Conservation (phyloP, 257 asterid species). For the Handroanthus guayacan region DNA sequence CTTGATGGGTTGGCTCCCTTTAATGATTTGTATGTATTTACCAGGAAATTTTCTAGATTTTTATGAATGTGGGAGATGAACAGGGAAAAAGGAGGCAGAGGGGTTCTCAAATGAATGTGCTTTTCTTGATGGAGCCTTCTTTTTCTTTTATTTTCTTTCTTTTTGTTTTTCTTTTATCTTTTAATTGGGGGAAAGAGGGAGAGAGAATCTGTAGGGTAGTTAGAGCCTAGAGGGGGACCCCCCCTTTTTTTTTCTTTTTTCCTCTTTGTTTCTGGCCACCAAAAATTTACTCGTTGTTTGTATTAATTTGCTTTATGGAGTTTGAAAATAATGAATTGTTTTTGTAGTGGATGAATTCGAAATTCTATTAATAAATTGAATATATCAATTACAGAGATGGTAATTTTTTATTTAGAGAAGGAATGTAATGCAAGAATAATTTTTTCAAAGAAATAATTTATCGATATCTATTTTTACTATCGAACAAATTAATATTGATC, state of each 20-base stretch:
- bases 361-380: not conserved
- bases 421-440: not conserved
- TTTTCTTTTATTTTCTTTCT: not conserved
- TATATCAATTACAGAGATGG: too few species aligned
- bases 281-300: not conserved
- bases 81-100: constrained; percentile 37
- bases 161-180: not conserved
- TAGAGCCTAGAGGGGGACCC: constrained; percentile 22
- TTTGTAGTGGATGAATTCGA: not conserved
- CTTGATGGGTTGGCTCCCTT: constrained; percentile 21
- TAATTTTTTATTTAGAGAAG: not conserved
- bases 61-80: constrained; percentile 31
- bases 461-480: not conserved
- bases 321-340: not conserved
- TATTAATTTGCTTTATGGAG: not conserved
- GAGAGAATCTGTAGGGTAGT: constrained; percentile 29
- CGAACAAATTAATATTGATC: not conserved
- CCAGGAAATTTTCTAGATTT: constrained; percentile 29
- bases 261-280: not conserved
- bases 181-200: not conserved
- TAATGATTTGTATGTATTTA: constrained; percentile 5
- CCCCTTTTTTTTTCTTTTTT: not conserved
- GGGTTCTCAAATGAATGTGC: constrained; percentile 51
- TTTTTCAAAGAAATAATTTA: not conserved
- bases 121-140: constrained; percentile 47